Evolutionary conservation across 1,284 basidiomycete species (phyloP).

Genomic region (Malassezia sp.): DNA sequence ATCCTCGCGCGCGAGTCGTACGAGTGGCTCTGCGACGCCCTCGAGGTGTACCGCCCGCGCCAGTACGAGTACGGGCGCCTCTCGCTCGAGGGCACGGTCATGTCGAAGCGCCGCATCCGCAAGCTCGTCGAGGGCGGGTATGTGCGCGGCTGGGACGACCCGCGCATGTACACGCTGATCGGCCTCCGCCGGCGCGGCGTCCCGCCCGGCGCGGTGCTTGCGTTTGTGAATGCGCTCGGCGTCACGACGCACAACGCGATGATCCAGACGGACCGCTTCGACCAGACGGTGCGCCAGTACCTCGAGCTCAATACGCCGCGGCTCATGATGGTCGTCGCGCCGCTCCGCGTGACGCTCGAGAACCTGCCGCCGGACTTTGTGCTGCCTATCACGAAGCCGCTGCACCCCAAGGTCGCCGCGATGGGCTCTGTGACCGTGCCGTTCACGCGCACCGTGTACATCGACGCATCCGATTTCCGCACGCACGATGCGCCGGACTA

Average conservation of each 20-base stretch:
- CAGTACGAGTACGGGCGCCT: conserved; percentile 95
- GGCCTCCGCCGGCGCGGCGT: conserved; percentile 86
- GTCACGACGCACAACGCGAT: conserved; percentile 72
- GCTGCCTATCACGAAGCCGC: conserved; percentile 71
- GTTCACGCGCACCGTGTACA: conserved; percentile 81
- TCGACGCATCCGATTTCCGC: conserved; percentile 89
- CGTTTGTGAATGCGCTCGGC: conserved; percentile 83
- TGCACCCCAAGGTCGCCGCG: conserved; percentile 85
- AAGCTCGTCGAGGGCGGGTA: conserved; percentile 72
- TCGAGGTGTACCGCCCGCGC: conserved; percentile 93
- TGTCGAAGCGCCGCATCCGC: conserved; percentile 91
- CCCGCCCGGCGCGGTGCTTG: conserved; percentile 84
- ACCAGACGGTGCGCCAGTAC: conserved; percentile 75
- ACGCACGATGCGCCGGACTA: conserved; percentile 84
- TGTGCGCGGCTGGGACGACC: conserved; percentile 93
- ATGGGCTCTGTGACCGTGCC: conserved; percentile 74
- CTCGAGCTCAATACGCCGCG: conserved; percentile 80
- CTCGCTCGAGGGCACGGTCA: conserved; percentile 86
- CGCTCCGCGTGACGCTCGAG: conserved; percentile 72
- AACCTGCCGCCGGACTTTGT: conserved; percentile 80
- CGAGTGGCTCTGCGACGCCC: conserved; percentile 95
- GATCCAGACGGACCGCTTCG: conserved; percentile 79
- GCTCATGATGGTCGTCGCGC: conserved; percentile 81
- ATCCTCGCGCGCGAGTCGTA: conserved; percentile 93
- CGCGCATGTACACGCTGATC: conserved; percentile 92